Base-by-base conservation (phyloP, 441 rosid genomes). In the Erysimum cheiri region DNA sequence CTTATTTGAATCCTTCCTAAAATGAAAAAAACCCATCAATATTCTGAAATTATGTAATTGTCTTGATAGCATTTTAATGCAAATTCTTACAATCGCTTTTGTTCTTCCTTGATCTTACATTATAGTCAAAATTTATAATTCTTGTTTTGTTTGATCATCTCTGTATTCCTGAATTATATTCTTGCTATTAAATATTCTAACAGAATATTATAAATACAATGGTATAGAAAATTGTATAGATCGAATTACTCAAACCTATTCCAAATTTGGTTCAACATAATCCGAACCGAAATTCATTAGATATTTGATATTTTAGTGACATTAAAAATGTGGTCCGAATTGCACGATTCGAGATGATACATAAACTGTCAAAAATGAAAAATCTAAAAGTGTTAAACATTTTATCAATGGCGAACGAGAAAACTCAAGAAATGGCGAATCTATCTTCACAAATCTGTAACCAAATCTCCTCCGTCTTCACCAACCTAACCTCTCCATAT, bases 391-490 rank as follows among this genome's bases (percentile, higher is more conserved):
- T 46, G 19, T 11, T 36, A 32, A 39, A 39, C 3, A 46, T 6
- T 22, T 22, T 19, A 17, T 4, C 58, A 60, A 81, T 83, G 91
- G 82, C 74, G 39, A 49, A 50, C n/a, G 64, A 74, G 69, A 36
- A 54, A 28, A 31, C 10, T 29, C 22, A 69, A 3, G 39, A 77
- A 15, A 64, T 70, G 81, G 76, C 73, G 53, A 59, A 67, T 48
- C 69, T 88, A 52, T 88, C 96, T 31, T 73, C 92, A 1, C 77
- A 77, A 78, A 87, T 90, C 49, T 85, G 95, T 85, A 31, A 54
- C 67, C 82, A 88, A 4, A 80, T 92, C 69, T 87, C 92, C 41
- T 74, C 88, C 53, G 59, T 88, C 81, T 88, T 90, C 84, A 57
- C 91, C 56, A 77, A 57, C 4, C 61, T 87, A 19, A 84, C 83